These are phyloP conservation scores for Moniliella sp. DNA, from an alignment of 1,284 basidiomycete genomes.

Conservation along the genomic window DNA sequence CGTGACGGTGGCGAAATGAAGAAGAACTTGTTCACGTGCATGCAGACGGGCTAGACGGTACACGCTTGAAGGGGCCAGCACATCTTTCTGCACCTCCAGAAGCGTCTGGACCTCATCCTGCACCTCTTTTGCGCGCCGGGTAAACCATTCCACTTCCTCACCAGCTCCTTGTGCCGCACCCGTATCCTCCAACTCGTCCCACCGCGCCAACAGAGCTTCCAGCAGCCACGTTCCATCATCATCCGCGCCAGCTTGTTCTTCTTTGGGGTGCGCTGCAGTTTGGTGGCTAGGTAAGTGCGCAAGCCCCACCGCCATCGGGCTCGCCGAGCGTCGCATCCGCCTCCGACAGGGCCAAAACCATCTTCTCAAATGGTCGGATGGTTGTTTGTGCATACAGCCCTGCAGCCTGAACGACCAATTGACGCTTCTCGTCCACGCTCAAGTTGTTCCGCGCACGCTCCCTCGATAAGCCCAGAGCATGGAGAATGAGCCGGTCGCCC, in stretches of 20 bases:
- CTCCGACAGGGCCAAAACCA: constrained; percentile 70
- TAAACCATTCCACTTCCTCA: constrained; percentile 64
- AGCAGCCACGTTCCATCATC: constrained; percentile 95
- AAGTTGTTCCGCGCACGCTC: constrained; percentile 54
- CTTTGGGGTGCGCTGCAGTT: constrained; percentile 60
- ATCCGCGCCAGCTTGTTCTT: constrained; percentile 71
- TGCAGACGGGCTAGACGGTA: constrained; percentile 84
- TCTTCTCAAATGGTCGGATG: constrained; percentile 70
- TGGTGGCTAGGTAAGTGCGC: constrained; percentile 66
- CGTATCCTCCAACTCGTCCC: constrained; percentile 80
- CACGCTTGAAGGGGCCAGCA: constrained; percentile 60
- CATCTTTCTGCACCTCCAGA: constrained; percentile 71
- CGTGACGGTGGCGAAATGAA: constrained; percentile 62
- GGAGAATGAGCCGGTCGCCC: constrained; percentile 59
- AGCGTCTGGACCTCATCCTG: constrained; percentile 83
- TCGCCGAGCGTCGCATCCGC: too few relatives aligned
- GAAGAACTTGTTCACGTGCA: constrained; percentile 71
- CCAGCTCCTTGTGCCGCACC: constrained; percentile 51
- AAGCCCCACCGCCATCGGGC: constrained; percentile 79
- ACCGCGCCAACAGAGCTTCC: constrained; percentile 87
- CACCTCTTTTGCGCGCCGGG: constrained; percentile 56
- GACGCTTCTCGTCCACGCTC: constrained; percentile 70
- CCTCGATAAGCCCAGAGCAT: constrained; percentile 38
- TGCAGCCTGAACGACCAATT: constrained; percentile 79
- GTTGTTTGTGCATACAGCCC: constrained; percentile 51